Evolutionary conservation across 75 land plant species (phyloP), one percentile per base, ranked within the genome.

Genomic region (Isoetes taiwanensis): DNA sequence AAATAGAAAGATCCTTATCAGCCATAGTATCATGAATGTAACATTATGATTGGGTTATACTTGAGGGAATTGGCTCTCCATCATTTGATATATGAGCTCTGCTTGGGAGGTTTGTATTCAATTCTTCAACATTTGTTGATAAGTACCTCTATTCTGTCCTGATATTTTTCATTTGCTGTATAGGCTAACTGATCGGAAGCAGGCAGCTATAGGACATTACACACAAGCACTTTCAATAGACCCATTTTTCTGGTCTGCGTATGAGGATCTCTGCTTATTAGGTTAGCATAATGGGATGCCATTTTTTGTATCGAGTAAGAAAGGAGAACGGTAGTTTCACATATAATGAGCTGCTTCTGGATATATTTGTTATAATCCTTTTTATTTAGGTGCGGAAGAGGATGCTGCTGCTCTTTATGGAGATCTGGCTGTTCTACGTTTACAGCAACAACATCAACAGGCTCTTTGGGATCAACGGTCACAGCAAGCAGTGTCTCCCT

Each of bases 171-270:
- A 37, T 37, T 14, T 37, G 39, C 39, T 37, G 41, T 56, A 40
- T 64, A 88, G 87, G 76, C 77, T 82, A 63, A 84, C 90, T 32
- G 86, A 85, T 52, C 78, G 99, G 62, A 73, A 71, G 50, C 57
- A 72, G 57, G 74, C 56, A 59, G 90, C 99, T 1, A 66, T 94
- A 42, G 70, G 66, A 53, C 90, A 88, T 61, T 94, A 84, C 57
- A 70, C 73, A 57, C 86, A 81, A 57, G 95, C 99, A 27, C 69
- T 88, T 38, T 73, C 78, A 6, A 17, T 88, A 32, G 96, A 94
- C 58, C 96, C 93, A 21, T 85, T 94, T 61, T 43, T 88, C 12
- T 94, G 99, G 99, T 74, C 80, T 57, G 99, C 99, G 38, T 94
- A 81, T 72, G 99, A 94, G 64, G 96, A 88, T 58, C 58, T 91